Base-by-base conservation (phyloP, 345 rosid genomes). In the Diplotaxis tenuifolia region DNA sequence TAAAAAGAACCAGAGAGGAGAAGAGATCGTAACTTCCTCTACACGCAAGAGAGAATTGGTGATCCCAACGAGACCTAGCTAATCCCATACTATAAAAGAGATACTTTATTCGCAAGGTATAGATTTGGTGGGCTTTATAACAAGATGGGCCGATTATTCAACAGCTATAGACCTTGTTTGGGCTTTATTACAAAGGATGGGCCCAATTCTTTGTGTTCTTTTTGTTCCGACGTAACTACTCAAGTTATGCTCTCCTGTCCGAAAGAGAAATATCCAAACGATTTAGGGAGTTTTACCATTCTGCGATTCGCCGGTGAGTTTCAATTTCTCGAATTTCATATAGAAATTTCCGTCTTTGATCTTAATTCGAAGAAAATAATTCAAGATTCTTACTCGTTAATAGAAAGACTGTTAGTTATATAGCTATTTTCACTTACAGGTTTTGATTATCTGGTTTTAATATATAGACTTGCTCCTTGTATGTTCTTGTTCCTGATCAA, bases 301-400 rank as follows among this genome's bases (percentile, higher is more conserved):
- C 52, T 45, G 52, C 52, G 52, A 22, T 63, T 63, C 71, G 36
- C 67, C 66, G 70, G 71, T 63, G 52, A 70, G 70, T 63, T 70
- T 22, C 9, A 0, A 3, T 69, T 11, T 29, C 34, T 55, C 38
- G 0, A 7, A 27, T 62, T 12, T 15, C 1, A 1, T n/a, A 7
- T 55, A 7, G 40, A 47, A 9, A 8, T 31, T 5, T 29, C 0
- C 45, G 23, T 47, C 23, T 71, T 53, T 70, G 11, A 9, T 32
- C 38, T 11, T 22, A 50, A 22, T 32, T 38, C 19, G 6, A 62
- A 22, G 19, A 27, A 36, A 31, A 45, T 14, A 47, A 22, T 9
- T 62, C 6, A 23, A 71, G 31, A 6, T 73, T 25, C 15, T 3
- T 38, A 63, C 28, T 36, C 15, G 18, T 73, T 27, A 28, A 7